phyloP scores from a whole-genome alignment of 305 asterid genomes.

The Fraxinus sp. region DNA sequence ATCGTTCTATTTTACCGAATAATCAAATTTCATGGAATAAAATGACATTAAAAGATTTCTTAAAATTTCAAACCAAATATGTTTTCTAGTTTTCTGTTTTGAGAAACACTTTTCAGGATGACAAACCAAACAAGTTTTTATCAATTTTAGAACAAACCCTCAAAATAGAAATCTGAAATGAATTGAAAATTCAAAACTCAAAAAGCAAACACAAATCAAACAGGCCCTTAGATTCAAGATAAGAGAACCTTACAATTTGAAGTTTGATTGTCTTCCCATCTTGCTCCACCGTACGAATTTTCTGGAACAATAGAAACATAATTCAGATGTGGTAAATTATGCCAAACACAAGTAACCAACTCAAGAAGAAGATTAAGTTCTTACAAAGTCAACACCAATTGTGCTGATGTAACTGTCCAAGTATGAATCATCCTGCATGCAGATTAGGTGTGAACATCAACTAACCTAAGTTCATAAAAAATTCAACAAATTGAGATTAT shows the following conservation, averaged over 20 bases:
- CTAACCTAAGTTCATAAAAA: background rate
- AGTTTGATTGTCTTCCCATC: conserved; percentile 52
- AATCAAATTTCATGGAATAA: background rate
- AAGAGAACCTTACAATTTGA: conserved; percentile 39
- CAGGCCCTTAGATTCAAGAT: background rate
- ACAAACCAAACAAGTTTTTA: background rate
- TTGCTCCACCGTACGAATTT: conserved; percentile 61
- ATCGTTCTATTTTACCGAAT: no score
- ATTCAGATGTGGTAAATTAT: conserved; percentile 4
- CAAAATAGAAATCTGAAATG: background rate
- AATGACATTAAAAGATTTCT: background rate
- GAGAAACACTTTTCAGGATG: background rate
- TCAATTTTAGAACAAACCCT: background rate
- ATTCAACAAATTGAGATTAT: background rate
- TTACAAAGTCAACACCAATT: conserved; percentile 83
- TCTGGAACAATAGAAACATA: conserved; percentile 38
- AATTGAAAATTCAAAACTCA: no score
- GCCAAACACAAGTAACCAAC: conserved; percentile 15
- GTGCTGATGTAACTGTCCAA: conserved; percentile 85
- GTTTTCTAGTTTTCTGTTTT: no score
- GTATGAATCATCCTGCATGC: conserved; percentile 67
- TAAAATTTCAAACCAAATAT: background rate
- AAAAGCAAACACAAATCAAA: background rate
- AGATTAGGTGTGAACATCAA: background rate
- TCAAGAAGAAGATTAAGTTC: conserved; percentile 20